A percentile compares a stretch with the other conserved stretches of the same genome.
Conservation (phyloP, 108 stramenopile species). For the Cylindrotheca closterium region DNA sequence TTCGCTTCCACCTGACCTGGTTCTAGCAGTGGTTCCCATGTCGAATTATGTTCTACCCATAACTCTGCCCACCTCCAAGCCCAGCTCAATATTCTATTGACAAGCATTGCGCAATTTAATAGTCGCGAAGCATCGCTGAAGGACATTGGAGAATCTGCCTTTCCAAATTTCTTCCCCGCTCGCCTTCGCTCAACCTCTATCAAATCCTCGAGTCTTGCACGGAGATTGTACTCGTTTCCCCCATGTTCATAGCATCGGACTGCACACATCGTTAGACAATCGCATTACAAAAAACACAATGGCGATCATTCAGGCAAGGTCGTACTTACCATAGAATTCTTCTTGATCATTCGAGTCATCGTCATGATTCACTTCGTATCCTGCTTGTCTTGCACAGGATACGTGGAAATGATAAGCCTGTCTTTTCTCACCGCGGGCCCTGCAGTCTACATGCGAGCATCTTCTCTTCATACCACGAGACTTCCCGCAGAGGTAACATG, state of each 20-base stretch:
- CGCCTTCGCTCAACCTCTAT: slow-evolving; percentile 56
- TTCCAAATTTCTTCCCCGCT: slow-evolving; percentile 43
- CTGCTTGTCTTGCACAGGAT: slow-evolving; percentile 83
- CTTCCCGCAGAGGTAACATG: slow-evolving; percentile 72
- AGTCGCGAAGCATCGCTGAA: slow-evolving; percentile 60
- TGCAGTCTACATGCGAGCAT: slow-evolving; percentile 50
- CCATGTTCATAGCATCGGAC: slow-evolving; percentile 73
- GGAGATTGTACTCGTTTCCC: slow-evolving; percentile 54
- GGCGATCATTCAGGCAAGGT: background rate
- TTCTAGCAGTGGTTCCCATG: slow-evolving; percentile 81
- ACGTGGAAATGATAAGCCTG: slow-evolving; percentile 52
- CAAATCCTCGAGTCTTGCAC: slow-evolving; percentile 81
- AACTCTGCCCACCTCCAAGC: slow-evolving; percentile 91
- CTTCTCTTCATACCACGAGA: slow-evolving; percentile 56
- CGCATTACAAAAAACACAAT: background rate
- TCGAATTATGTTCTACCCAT: slow-evolving; percentile 81
- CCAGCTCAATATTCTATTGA: slow-evolving; percentile 77
- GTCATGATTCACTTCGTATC: slow-evolving; percentile 57
- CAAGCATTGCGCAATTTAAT: slow-evolving; percentile 59
- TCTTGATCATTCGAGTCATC: slow-evolving; percentile 15
- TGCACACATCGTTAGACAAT: background rate
- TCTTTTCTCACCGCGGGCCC: slow-evolving; percentile 26
- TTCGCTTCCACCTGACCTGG: slow-evolving; percentile 61
- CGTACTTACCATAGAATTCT: slow-evolving; percentile 20
- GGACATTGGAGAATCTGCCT: slow-evolving; percentile 45